A percentile compares a stretch with the other conserved stretches of the same genome.
Conservation (phyloP, 2,329 filamentous ascomycete species). For the Calonectria naviculata region DNA sequence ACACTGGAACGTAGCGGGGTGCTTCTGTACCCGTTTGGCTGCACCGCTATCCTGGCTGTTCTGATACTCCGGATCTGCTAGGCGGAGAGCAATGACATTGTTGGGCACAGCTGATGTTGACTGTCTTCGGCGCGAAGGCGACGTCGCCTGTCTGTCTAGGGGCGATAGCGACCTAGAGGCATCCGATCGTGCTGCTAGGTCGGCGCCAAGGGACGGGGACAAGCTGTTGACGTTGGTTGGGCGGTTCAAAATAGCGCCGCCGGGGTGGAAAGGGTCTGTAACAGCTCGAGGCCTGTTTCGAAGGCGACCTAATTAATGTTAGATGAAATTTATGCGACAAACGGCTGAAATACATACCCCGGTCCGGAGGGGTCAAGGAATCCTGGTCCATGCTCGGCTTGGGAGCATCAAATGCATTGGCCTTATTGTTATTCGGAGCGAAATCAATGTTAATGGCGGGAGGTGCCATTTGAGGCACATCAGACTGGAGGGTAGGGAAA, state of each 20-base stretch:
- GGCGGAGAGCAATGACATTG: constrained; percentile 82
- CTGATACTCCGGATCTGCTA: constrained; percentile 89
- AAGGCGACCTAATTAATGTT: constrained; percentile 54
- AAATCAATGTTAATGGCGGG: constrained; percentile 96
- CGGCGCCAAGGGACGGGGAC: constrained; percentile 62
- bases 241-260: constrained; percentile 53
- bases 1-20: constrained; percentile 97
- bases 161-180: constrained; percentile 69
- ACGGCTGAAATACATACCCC: constrained; percentile 59
- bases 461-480: constrained; percentile 85
- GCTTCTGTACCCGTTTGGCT: constrained; percentile 91
- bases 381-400: constrained; percentile 78
- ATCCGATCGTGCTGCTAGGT: constrained; percentile 56
- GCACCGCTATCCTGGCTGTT: constrained; percentile 70
- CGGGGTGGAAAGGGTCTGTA: constrained; percentile 69
- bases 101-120: constrained; percentile 73
- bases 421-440: constrained; percentile 75
- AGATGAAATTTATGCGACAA: constrained; percentile 20
- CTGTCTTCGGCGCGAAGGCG: constrained; percentile 59
- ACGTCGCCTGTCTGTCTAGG: constrained; percentile 61
- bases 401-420: constrained; percentile 55
- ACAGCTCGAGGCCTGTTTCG: constrained; percentile 64
- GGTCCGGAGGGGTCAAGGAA: constrained; percentile 84
- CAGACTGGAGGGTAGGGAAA: constrained; percentile 62
- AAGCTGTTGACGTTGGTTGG: constrained; percentile 54